phyloP scores from a whole-genome alignment of 169 alveolate genomes.

The Plasmodium relictum region DNA sequence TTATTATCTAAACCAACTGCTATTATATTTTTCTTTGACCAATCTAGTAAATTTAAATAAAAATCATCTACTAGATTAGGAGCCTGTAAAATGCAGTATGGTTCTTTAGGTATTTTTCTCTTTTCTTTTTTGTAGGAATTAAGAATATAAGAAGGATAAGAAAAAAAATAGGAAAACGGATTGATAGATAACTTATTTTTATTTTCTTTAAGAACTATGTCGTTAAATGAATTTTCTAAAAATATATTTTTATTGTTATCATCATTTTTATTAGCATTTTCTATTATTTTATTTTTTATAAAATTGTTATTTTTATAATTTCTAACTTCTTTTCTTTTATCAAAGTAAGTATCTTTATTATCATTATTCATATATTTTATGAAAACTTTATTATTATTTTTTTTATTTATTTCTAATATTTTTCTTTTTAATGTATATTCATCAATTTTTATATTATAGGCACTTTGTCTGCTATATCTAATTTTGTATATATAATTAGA shows the following conservation, averaged over 20 bases:
- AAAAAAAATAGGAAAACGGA: neutral
- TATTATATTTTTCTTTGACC: conserved; percentile 86
- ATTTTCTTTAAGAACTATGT: neutral
- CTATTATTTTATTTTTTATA: neutral
- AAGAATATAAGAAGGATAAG: conserved; percentile 28
- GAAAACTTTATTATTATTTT: neutral
- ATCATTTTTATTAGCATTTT: conserved; percentile 8
- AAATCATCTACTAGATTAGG: conserved; percentile 90
- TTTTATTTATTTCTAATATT: neutral
- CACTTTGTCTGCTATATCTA: conserved; percentile 51
- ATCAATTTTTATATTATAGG: conserved; percentile 30
- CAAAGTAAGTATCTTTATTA: neutral
- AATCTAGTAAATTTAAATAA: conserved; percentile 88
- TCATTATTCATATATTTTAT: neutral
- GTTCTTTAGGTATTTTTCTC: conserved; percentile 74
- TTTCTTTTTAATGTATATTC: conserved; percentile 59
- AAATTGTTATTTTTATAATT: neutral
- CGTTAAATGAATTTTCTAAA: conserved; percentile 21
- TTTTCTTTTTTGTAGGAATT: conserved; percentile 11
- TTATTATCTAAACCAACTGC: conserved; percentile 87
- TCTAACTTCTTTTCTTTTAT: neutral
- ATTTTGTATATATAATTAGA: conserved; percentile 24
- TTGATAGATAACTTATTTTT: neutral
- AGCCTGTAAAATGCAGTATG: conserved; percentile 81
- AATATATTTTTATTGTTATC: conserved; percentile 2